phyloP scores from a whole-genome alignment of 495 filamentous ascomycete genomes.

The Aspergillus homomorphus region DNA sequence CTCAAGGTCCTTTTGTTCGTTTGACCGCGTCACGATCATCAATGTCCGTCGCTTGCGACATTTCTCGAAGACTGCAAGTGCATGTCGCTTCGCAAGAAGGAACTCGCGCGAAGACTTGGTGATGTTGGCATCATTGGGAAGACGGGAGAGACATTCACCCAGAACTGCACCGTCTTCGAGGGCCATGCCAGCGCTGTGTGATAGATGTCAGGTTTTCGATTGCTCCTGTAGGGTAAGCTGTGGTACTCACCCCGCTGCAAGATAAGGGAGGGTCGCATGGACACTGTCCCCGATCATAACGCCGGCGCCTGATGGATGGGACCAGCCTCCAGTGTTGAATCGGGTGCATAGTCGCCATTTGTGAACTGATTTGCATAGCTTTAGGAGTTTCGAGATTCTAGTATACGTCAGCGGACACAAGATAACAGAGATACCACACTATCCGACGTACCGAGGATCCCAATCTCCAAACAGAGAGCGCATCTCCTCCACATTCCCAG shows the following conservation, averaged over 20 bases:
- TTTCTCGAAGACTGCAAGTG: constrained; percentile 39
- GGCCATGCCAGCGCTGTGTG: constrained; percentile 32
- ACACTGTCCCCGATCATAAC: constrained; percentile 59
- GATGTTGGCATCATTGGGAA: constrained; percentile 8
- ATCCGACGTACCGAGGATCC: constrained; percentile 44
- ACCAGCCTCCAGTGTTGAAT: constrained; percentile 49
- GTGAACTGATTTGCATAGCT: constrained; percentile 46
- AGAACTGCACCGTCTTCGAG: constrained; percentile 50
- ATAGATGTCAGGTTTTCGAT: constrained; percentile 16
- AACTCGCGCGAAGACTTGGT: constrained; percentile 18
- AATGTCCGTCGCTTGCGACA: constrained; percentile 42
- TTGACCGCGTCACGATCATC: constrained; percentile 40
- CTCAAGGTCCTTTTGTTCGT: constrained; percentile 45
- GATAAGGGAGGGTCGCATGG: constrained; percentile 62
- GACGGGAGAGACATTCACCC: constrained; percentile 38
- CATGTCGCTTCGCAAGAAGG: constrained; percentile 24
- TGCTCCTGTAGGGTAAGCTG: not conserved
- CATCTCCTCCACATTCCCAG: constrained; percentile 65
- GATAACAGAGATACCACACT: not conserved
- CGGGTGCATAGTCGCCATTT: constrained; percentile 65
- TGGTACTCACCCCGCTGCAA: constrained; percentile 31
- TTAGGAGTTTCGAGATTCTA: constrained; percentile 31
- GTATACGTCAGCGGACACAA: not conserved
- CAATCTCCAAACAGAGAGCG: constrained; percentile 54
- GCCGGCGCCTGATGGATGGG: constrained; percentile 48